Evolutionary conservation across 228 moss, liverwort and hornwort genomes (phyloP).

Genomic region (Sphagnum fallax): DNA sequence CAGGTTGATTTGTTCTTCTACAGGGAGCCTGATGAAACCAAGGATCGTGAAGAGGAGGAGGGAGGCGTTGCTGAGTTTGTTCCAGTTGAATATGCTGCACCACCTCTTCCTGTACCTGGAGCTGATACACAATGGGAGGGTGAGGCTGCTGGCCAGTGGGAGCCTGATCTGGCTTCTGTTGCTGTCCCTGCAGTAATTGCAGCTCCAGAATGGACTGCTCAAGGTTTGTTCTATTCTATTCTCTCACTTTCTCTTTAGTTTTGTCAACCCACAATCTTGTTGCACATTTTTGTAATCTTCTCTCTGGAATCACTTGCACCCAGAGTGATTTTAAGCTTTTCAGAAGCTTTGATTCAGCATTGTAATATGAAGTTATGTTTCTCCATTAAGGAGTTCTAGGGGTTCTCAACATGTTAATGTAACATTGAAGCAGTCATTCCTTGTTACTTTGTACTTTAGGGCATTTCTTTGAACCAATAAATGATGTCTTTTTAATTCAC

Average conservation of each 20-base stretch:
- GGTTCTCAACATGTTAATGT: too few species aligned
- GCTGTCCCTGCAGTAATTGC: slow-evolving; percentile 7
- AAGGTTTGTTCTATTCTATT: slow-evolving; percentile 1
- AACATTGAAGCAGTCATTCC: too few species aligned
- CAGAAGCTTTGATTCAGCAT: too few species aligned
- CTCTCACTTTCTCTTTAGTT: background rate
- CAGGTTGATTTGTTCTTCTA: slow-evolving; percentile 55
- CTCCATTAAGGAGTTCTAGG: too few species aligned
- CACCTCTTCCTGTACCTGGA: slow-evolving; percentile 21
- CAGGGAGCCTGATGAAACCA: slow-evolving; percentile 57
- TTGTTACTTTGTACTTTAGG: too few species aligned
- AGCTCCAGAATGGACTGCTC: slow-evolving; percentile 28
- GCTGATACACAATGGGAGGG: slow-evolving; percentile 47
- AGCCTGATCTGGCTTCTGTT: slow-evolving; percentile 38
- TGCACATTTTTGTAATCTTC: background rate
- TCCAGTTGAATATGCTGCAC: slow-evolving; percentile 26
- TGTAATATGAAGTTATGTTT: too few species aligned
- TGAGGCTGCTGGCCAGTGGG: slow-evolving; percentile 37
- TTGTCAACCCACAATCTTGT: background rate
- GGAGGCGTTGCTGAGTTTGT: slow-evolving; percentile 34
- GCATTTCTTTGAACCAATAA: too few species aligned
- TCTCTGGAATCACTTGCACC: too few species aligned
- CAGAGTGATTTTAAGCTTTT: too few species aligned
- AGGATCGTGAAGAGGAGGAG: slow-evolving; percentile 11
- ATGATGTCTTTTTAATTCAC: too few species aligned